phyloP scores from a whole-genome alignment of 2,329 filamentous ascomycete species.

The Aschersonia sp. region DNA sequence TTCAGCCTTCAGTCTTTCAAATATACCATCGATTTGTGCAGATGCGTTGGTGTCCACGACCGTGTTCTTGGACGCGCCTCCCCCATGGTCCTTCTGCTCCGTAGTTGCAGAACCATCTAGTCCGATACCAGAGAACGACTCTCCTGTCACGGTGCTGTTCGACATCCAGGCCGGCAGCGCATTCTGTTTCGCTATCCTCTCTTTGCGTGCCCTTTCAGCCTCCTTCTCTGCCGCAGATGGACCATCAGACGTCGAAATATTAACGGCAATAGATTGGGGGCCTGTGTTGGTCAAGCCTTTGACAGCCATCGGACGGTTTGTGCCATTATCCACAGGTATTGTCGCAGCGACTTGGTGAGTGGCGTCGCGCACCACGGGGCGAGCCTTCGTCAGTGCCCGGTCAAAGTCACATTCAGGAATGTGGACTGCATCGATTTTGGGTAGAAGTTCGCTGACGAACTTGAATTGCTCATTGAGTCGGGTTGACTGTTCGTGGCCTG shows the following conservation, averaged over 20 bases:
- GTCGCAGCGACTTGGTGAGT: slow-evolving; percentile 50
- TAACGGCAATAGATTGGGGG: slow-evolving; percentile 55
- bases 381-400: slow-evolving; percentile 45
- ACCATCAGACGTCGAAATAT: slow-evolving; percentile 51
- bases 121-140: slow-evolving; percentile 32
- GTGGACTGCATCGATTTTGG: slow-evolving; percentile 58
- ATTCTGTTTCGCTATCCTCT: slow-evolving; percentile 53
- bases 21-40: slow-evolving; percentile 51
- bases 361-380: slow-evolving; percentile 51
- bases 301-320: slow-evolving; percentile 49
- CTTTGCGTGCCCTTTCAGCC: slow-evolving; percentile 49
- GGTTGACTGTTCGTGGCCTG: slow-evolving; percentile 59
- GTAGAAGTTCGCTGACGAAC: slow-evolving; percentile 62
- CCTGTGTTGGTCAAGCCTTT: slow-evolving; percentile 52
- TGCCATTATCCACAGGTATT: slow-evolving; percentile 37
- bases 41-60: slow-evolving; percentile 34
- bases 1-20: slow-evolving; percentile 49
- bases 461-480: slow-evolving; percentile 67
- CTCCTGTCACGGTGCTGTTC: slow-evolving; percentile 51
- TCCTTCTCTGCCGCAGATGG: slow-evolving; percentile 52
- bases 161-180: slow-evolving; percentile 59
- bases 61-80: slow-evolving; percentile 25
- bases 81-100: slow-evolving; percentile 25
- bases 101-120: slow-evolving; percentile 10
- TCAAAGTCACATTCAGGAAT: slow-evolving; percentile 67